Percentiles rank a stretch among this genome's conserved stretches.
These are phyloP conservation scores for Trichodelitschia bisporula DNA, from an alignment of 495 filamentous ascomycete genomes.

Conservation along the genomic window DNA sequence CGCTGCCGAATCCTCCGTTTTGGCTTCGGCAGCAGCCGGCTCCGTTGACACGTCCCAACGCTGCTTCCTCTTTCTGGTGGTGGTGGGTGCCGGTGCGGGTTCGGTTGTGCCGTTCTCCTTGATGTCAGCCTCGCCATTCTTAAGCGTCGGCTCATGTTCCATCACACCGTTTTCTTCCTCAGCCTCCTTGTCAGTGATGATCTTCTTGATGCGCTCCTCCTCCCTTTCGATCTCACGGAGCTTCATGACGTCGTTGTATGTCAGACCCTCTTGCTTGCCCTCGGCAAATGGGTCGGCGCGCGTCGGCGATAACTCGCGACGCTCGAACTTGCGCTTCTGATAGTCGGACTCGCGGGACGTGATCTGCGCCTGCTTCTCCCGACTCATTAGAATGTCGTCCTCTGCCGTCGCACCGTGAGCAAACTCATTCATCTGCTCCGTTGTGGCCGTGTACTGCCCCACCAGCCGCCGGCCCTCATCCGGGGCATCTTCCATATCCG, in stretches of 20 bases:
- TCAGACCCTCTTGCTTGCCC: constrained; percentile 44
- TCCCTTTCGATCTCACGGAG: constrained; percentile 78
- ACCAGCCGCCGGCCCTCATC: constrained; percentile 46
- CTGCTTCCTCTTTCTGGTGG: constrained; percentile 65
- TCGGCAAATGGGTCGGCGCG: constrained; percentile 73
- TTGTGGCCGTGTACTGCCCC: constrained; percentile 89
- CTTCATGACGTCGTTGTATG: constrained; percentile 81
- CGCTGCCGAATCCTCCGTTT: constrained; percentile 29
- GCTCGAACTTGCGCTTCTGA: constrained; percentile 80
- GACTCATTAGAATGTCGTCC: constrained; percentile 67
- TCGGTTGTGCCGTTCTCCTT: constrained; percentile 34
- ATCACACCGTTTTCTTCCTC: constrained; percentile 31
- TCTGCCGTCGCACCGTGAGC: constrained; percentile 64
- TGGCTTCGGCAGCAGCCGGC: constrained; percentile 18
- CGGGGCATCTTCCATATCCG: constrained; percentile 56
- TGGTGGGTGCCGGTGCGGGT: constrained; percentile 20
- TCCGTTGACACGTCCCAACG: constrained; percentile 61
- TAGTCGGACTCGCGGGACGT: constrained; percentile 88
- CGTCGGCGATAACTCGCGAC: constrained; percentile 57
- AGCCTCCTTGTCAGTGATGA: constrained; percentile 54
- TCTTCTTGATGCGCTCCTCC: constrained; percentile 62
- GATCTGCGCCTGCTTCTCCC: constrained; percentile 77
- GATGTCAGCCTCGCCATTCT: constrained; percentile 27
- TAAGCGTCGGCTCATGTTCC: constrained; percentile 48
- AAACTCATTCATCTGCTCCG: constrained; percentile 83